Conservation (phyloP, 345 rosid species). For the Aethionema arabicum region DNA sequence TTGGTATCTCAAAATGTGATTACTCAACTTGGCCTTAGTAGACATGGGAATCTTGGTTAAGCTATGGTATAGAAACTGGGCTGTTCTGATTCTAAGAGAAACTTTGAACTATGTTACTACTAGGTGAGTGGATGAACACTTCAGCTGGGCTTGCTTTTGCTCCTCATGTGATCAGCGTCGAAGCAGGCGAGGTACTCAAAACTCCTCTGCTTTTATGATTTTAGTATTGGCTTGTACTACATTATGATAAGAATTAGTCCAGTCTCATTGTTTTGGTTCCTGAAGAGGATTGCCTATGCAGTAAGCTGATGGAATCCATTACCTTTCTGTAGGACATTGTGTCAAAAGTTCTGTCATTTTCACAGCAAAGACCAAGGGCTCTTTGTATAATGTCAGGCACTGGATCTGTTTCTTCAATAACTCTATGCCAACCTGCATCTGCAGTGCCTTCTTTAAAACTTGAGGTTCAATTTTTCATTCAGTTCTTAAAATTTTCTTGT, state of each 20-base stretch:
- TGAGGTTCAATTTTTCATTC: conserved; percentile 56
- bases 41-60: not conserved
- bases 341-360: conserved; percentile 67
- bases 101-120: conserved; percentile 22
- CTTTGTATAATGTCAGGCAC: conserved; percentile 88
- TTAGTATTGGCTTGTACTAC: not conserved
- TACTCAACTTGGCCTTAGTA: too few relatives aligned
- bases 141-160: conserved; percentile 97
- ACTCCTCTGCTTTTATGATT: not conserved
- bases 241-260: not conserved
- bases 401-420: conserved; percentile 85
- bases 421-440: conserved; percentile 77
- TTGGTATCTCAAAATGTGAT: too few relatives aligned
- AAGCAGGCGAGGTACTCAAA: conserved; percentile 71
- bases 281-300: too few relatives aligned
- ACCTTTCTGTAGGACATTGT: conserved; percentile 68
- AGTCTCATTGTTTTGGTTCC: conserved; percentile 19
- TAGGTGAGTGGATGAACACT: conserved; percentile 99
- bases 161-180: conserved; percentile 81
- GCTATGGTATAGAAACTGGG: not conserved
- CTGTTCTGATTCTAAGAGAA: not conserved
- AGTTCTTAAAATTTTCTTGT: conserved; percentile 2
- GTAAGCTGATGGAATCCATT: not conserved
- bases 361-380: conserved; percentile 93
- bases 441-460: conserved; percentile 53